Percentiles rank a stretch among this genome's conserved stretches.
phyloP scores from a whole-genome alignment of 495 filamentous ascomycete genomes.

The Penicillium verhagenii region DNA sequence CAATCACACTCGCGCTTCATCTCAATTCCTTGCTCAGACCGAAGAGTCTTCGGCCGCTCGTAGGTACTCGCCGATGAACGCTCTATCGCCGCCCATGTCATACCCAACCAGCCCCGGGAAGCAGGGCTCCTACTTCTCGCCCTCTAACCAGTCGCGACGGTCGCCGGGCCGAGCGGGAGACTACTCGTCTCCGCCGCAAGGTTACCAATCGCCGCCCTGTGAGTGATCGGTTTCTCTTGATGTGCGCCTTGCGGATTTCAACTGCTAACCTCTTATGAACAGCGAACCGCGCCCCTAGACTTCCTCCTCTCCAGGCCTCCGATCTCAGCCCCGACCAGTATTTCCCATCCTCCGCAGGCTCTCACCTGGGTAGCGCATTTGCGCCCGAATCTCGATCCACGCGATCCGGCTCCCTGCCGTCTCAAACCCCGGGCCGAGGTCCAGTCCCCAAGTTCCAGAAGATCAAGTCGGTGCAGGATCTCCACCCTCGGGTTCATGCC shows the following conservation, averaged over 20 bases:
- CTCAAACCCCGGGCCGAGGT: constrained; percentile 55
- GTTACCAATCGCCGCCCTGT: constrained; percentile 63
- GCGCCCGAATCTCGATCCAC: constrained; percentile 74
- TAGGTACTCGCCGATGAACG: constrained; percentile 94
- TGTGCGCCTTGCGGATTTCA: not conserved
- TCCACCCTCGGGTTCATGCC: constrained; percentile 77
- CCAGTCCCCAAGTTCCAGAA: constrained; percentile 87
- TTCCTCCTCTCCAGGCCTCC: constrained; percentile 71
- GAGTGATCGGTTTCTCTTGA: constrained; percentile 22
- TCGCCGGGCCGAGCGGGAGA: constrained; percentile 58
- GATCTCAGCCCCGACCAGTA: constrained; percentile 60
- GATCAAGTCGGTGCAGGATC: constrained; percentile 65
- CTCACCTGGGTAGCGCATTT: constrained; percentile 70
- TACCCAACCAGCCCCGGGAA: constrained; percentile 59
- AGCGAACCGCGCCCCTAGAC: constrained; percentile 42
- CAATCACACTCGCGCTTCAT: constrained; percentile 61
- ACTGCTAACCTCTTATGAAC: constrained; percentile 3
- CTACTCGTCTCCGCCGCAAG: constrained; percentile 62
- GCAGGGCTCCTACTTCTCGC: constrained; percentile 49
- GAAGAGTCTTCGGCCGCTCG: constrained; percentile 83
- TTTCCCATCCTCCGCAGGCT: constrained; percentile 68
- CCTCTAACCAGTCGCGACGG: constrained; percentile 46
- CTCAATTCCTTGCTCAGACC: constrained; percentile 60
- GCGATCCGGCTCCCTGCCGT: constrained; percentile 45
- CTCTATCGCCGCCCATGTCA: constrained; percentile 61